Percentiles rank a stretch among this genome's conserved stretches.
phyloP scores from a whole-genome alignment of 331 rosid genomes.

The Cydonia oblonga region DNA sequence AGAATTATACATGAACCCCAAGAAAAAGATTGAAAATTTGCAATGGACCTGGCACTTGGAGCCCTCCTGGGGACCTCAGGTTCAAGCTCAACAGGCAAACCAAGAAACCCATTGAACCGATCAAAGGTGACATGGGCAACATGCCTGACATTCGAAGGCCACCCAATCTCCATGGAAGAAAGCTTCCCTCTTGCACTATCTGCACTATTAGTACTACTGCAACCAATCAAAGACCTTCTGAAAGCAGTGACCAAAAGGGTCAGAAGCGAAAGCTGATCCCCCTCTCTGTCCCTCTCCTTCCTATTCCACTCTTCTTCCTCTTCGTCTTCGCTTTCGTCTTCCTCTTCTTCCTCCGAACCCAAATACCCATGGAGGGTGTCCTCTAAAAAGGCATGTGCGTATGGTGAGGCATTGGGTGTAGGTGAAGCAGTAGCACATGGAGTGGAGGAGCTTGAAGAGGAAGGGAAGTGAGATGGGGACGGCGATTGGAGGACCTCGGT shows the following conservation, averaged over 20 bases:
- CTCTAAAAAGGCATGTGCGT: slow-evolving; percentile 41
- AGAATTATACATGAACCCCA: background rate
- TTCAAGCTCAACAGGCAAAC: slow-evolving; percentile 91
- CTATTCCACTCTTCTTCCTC: slow-evolving; percentile 27
- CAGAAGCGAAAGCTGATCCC: slow-evolving; percentile 71
- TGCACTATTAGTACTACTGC: slow-evolving; percentile 26
- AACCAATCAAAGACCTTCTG: slow-evolving; percentile 72
- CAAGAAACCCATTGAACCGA: slow-evolving; percentile 94
- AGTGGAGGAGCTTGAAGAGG: slow-evolving; percentile 68
- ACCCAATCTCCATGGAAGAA: slow-evolving; percentile 85
- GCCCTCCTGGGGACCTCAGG: slow-evolving; percentile 87
- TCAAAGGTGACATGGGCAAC: slow-evolving; percentile 95
- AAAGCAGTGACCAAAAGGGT: slow-evolving; percentile 67
- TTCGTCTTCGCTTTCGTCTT: slow-evolving; percentile 18
- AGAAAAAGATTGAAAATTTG: background rate
- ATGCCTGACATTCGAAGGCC: slow-evolving; percentile 91
- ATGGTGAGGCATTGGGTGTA: slow-evolving; percentile 43
- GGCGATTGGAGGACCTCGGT: slow-evolving; percentile 63
- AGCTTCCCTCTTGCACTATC: slow-evolving; percentile 14
- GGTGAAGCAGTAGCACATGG: slow-evolving; percentile 26
- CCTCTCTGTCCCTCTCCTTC: slow-evolving; percentile 53
- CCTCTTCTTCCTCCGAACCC: slow-evolving; percentile 18
- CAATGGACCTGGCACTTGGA: slow-evolving; percentile 83
- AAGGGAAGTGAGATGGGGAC: slow-evolving; percentile 69
- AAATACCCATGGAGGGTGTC: slow-evolving; percentile 25